Conservation (phyloP, 2,329 filamentous ascomycete species). For the Pseudofabraea citricarpa region DNA sequence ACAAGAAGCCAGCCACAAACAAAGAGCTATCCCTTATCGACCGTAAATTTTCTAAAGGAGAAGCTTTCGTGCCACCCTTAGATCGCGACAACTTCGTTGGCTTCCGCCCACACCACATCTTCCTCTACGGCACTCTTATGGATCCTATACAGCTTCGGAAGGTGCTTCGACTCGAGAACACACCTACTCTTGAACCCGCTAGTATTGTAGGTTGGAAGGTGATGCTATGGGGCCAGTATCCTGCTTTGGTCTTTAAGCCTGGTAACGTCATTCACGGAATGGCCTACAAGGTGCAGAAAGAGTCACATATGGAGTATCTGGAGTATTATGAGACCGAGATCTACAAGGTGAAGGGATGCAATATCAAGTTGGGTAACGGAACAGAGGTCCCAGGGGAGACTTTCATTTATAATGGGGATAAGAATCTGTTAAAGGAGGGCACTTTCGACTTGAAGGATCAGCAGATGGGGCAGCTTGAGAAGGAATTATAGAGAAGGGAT, state of each 20-base stretch:
- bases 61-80: constrained; percentile 6
- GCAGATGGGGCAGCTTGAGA: constrained; percentile 11
- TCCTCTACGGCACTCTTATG: constrained; percentile 29
- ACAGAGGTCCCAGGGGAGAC: constrained; percentile 10
- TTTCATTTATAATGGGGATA: constrained; percentile 10
- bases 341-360: constrained; percentile 11
- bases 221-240: constrained; percentile 31
- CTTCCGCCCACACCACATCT: constrained; percentile 24
- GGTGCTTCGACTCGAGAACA: constrained; percentile 21
- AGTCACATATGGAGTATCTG: constrained; percentile 10
- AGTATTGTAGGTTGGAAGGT: constrained; percentile 22
- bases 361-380: constrained; percentile 12
- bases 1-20: background rate
- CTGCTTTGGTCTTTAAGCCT: constrained; percentile 15
- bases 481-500: constrained; percentile 3
- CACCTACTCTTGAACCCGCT: constrained; percentile 16
- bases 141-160: constrained; percentile 26
- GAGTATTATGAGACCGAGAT: constrained; percentile 10
- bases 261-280: constrained; percentile 11
- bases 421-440: constrained; percentile 7
- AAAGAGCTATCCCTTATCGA: constrained; percentile 11
- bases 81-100: constrained; percentile 7
- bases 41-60: constrained; percentile 10
- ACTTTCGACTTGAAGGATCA: constrained; percentile 13
- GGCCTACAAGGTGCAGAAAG: constrained; percentile 12